Evolutionary conservation across 768 basidiomycete species (phyloP), one percentile per base, ranked within the genome.

Genomic region (Suillus variegatus): DNA sequence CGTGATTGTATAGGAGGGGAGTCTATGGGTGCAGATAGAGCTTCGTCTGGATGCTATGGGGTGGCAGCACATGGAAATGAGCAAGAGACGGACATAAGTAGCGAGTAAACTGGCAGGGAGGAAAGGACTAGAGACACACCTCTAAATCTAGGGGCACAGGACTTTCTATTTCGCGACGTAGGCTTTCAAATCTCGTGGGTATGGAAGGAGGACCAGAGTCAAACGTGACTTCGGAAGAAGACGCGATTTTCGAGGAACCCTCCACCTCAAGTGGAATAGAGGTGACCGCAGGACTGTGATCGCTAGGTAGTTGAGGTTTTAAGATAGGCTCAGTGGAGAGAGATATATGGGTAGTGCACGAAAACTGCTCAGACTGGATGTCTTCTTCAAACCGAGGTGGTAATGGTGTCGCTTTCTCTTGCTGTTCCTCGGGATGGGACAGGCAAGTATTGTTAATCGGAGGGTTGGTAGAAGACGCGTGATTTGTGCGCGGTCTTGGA

Each of bases 1-100:
- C 86, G 84, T 4, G 70, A 51, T 22, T 16, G 60, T 12, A 41
- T 16, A 14, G 35, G 25, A 57, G 28, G 36, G 88, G 3, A 93
- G 77, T 28, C 83, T 82, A 13, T 87, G 84, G 5, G 70, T 49
- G 38, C 20, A 43, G 13, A 36, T 13, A 18, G 32, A 18, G 46
- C n/a, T 22, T n/a, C 2, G 20, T 47, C 61, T 52, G 38, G 18
- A 13, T 7, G 47, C 64, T 65, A 52, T 7, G 25, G 35, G 61
- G 4, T 55, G 32, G 10, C 13, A 41, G 20, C 22, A 40, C 36
- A 22, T 36, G 36, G 13, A 60, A 35, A 63, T n/a, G 61, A 58
- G 40, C 16, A 6, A 36, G 16, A 41, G 3, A 20, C 13, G 22
- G 16, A 40, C 40, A 38, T 14, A 58, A 25, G 36, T 40, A 25